Conservation (phyloP, 805 yeast species). For the Lipomyces kockii region DNA sequence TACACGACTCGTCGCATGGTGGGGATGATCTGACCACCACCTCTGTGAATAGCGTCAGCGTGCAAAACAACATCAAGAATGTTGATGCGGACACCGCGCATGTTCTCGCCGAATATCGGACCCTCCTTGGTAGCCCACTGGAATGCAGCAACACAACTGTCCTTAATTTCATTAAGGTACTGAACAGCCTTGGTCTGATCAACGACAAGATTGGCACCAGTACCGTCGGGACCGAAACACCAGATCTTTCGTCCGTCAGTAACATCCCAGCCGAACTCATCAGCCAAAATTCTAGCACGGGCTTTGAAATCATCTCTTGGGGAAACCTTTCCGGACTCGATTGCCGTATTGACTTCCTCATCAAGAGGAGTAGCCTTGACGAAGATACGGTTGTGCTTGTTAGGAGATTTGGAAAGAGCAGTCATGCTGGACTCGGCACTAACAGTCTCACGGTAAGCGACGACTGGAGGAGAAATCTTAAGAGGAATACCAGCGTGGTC, state of each 20-base stretch:
- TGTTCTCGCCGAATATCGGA: slow-evolving; percentile 95
- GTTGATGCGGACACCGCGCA: slow-evolving; percentile 97
- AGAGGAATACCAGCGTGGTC: slow-evolving; percentile 99
- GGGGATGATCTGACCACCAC: slow-evolving; percentile 99
- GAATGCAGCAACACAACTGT: slow-evolving; percentile 99
- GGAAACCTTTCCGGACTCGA: slow-evolving; percentile 88
- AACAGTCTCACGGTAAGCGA: slow-evolving; percentile 98
- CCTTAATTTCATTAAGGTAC: slow-evolving; percentile 98
- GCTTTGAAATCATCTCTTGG: slow-evolving; percentile 98
- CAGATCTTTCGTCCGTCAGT: slow-evolving; percentile 99
- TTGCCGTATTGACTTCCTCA: slow-evolving; percentile 90
- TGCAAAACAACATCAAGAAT: slow-evolving; percentile 98
- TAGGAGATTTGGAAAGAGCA: slow-evolving; percentile 98
- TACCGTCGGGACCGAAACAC: slow-evolving; percentile 99
- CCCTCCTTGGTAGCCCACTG: slow-evolving; percentile 99
- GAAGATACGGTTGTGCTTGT: slow-evolving; percentile 99
- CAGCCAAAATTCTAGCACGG: slow-evolving; percentile 98
- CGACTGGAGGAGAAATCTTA: slow-evolving; percentile 97
- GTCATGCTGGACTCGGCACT: slow-evolving; percentile 89
- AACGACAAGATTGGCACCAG: slow-evolving; percentile 97
- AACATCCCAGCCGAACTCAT: slow-evolving; percentile 99
- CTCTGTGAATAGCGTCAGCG: slow-evolving; percentile 99
- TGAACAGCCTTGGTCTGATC: slow-evolving; percentile 99
- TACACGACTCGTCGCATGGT: slow-evolving; percentile 99
- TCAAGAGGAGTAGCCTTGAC: slow-evolving; percentile 94